Evolutionary conservation across 768 basidiomycete genomes (phyloP), one percentile per base, ranked within the genome.

Genomic region (Scleroderma bovista): DNA sequence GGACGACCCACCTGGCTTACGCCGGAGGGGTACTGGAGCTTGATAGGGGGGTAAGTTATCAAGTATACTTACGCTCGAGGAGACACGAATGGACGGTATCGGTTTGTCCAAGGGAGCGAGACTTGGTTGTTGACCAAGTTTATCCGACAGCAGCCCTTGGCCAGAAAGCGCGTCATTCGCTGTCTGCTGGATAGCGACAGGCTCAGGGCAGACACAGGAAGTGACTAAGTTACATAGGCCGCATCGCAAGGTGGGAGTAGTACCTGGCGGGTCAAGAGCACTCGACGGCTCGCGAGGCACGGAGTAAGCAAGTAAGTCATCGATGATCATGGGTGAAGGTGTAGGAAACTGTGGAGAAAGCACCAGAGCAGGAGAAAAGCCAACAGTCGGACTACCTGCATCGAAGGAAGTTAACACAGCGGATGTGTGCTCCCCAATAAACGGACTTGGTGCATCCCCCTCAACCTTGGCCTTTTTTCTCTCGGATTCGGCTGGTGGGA

Each of bases 41-140:
- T 92, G 86, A 63, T 86, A 92, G 10, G 82, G 76, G 33, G 89
- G 86, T 1, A 88, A 75, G 56, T 86, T 82, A 50, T 89, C 86
- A 36, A 89, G 74, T 48, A 87, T 84, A 45, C 83, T 88, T n/a
- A 69, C 52, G 26, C 64, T 54, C n/a, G 68, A 40, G 19, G 67
- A 55, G 8, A 62, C 36, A n/a, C 58, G 55, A 9, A 64, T 51
- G 17, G 26, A 29, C 9, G 59, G 65, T 38, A 68, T 52, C 52
- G 67, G 33, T 59, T 64, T 48, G 46, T 58, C 48, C 57, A 67
- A 46, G 22, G 63, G 49, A 33, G 51, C 51, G 49, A 39, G 39
- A 24, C 37, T 60, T 55, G 49, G 33, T 19, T 51, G 57, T 11
- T 49, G 52, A 33, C 40, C 37, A 26, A 57, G 47, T 29, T 44